Evolutionary conservation across 164 flowering plant species (phyloP).

Genomic region (Umbellularia californica): DNA sequence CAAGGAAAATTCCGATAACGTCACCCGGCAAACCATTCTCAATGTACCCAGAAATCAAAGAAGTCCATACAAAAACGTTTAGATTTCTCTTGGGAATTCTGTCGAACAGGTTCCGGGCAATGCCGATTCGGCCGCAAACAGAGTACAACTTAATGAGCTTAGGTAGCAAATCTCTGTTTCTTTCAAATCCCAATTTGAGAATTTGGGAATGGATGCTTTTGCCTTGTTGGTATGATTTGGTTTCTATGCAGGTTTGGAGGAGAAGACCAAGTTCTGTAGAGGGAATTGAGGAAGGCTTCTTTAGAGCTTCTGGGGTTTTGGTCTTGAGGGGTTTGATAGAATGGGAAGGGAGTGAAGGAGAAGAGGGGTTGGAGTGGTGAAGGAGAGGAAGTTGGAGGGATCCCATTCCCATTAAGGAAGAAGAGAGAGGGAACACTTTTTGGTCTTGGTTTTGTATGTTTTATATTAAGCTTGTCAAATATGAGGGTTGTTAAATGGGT

Average conservation of each 20-base stretch:
- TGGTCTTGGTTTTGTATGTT: not conserved
- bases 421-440: no score
- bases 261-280: not conserved
- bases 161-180: not conserved
- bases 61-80: conserved; percentile 74
- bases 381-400: not conserved
- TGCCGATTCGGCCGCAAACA: conserved; percentile 5
- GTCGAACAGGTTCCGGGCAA: conserved; percentile 50
- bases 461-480: not conserved
- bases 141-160: not conserved
- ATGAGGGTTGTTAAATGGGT: not conserved
- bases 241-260: conserved; percentile 2
- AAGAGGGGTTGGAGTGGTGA: not conserved
- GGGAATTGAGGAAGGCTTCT: not conserved
- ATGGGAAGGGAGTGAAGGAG: not conserved
- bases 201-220: conserved; percentile 2
- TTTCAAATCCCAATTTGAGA: not conserved
- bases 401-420: no score
- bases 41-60: conserved; percentile 62
- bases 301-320: not conserved
- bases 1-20: conserved; percentile 21
- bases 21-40: conserved; percentile 30
- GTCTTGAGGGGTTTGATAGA: not conserved
- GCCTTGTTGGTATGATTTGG: not conserved
- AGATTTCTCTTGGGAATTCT: conserved; percentile 24